A percentile compares a stretch with the other conserved stretches of the same genome.
Conservation (phyloP, 2,329 filamentous ascomycete species). For the Epichloe gansuensis region DNA sequence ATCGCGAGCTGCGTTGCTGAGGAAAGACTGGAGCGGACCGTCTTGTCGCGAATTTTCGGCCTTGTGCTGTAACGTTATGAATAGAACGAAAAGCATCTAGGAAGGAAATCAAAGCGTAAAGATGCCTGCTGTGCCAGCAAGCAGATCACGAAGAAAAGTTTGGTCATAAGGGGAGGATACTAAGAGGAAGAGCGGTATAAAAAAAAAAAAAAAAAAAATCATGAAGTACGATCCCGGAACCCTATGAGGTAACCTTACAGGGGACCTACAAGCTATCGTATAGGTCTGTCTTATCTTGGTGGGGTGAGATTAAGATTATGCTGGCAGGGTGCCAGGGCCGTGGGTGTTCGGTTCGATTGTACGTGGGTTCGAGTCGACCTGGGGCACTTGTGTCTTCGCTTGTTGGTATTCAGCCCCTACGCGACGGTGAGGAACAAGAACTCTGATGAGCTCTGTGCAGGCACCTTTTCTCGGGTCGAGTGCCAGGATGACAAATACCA, state of each 20-base stretch:
- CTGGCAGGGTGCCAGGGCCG: background rate
- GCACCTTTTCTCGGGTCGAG: background rate
- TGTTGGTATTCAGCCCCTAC: no score
- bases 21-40: background rate
- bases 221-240: background rate
- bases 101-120: background rate
- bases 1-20: slow-evolving; percentile 6
- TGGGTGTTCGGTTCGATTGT: background rate
- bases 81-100: background rate
- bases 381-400: background rate
- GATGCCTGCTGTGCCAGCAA: background rate
- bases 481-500: background rate
- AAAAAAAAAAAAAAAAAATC: background rate
- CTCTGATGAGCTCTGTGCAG: background rate
- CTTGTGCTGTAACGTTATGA: background rate
- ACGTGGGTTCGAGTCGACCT: background rate
- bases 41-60: background rate
- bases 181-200: background rate
- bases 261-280: background rate
- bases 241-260: slow-evolving; percentile 1
- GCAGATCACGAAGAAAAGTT: background rate
- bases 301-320: slow-evolving; percentile 4
- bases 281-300: background rate
- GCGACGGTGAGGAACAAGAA: background rate
- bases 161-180: background rate